These are phyloP conservation scores for Leishmania martiniquensis DNA, from an alignment of 208 protist species.

Conservation along the genomic window DNA sequence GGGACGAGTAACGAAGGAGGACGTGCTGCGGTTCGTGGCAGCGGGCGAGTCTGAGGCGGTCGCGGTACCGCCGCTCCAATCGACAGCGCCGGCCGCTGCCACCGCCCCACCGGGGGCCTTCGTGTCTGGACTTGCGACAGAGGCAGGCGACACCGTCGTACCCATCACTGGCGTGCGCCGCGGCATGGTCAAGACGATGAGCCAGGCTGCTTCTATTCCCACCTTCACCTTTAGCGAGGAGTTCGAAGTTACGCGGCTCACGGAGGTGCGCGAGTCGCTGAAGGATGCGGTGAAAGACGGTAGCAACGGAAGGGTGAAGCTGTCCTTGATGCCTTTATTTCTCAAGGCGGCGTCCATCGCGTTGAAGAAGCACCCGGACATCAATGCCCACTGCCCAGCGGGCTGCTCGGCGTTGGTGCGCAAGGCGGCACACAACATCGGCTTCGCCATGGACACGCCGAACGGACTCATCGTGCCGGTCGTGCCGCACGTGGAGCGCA, in stretches of 20 bases:
- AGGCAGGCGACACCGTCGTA: conserved; percentile 41
- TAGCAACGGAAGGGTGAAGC: conserved; percentile 33
- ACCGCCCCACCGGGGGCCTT: background rate
- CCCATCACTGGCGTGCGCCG: conserved; percentile 50
- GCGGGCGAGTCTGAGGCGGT: background rate
- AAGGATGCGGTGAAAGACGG: conserved; percentile 47
- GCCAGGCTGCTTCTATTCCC: conserved; percentile 77
- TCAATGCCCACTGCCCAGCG: conserved; percentile 82
- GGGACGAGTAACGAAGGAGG: conserved; percentile 93
- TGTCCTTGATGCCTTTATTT: conserved; percentile 96
- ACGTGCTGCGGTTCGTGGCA: conserved; percentile 57
- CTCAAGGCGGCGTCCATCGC: conserved; percentile 95
- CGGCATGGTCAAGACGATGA: conserved; percentile 96
- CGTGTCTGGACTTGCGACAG: conserved; percentile 4
- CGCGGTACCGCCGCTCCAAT: background rate
- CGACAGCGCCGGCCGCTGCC: background rate
- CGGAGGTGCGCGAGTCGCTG: conserved; percentile 46
- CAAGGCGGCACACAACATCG: conserved; percentile 94
- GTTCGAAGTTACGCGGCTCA: conserved; percentile 81
- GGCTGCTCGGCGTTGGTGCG: conserved; percentile 71
- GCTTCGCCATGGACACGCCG: conserved; percentile 96
- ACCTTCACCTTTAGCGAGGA: conserved; percentile 94
- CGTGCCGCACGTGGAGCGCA: conserved; percentile 89
- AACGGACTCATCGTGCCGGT: conserved; percentile 96
- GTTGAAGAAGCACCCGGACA: conserved; percentile 80